Evolutionary conservation across 2,329 filamentous ascomycete species (phyloP).

Genomic region (Podosphaera xanthii): DNA sequence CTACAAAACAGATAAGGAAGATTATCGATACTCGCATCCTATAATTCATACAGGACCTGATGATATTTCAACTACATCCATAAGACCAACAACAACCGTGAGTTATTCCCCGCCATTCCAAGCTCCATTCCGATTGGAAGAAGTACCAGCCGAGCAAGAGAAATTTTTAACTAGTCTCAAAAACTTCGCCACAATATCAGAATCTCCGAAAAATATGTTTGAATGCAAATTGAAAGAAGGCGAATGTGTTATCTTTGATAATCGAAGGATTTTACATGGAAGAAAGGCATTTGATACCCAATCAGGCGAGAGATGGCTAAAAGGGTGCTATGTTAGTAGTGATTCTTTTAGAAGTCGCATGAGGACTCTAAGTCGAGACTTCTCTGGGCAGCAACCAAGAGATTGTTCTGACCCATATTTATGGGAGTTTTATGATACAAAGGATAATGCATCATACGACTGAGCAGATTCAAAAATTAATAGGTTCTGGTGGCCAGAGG

Average conservation of each 20-base stretch:
- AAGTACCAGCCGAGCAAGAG: constrained; percentile 3
- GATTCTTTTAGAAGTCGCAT: constrained; percentile 33
- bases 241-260: constrained; percentile 87
- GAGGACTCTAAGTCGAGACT: constrained; percentile 13
- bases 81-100: constrained; percentile 11
- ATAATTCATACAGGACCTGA: constrained; percentile 23
- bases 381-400: too few relatives aligned
- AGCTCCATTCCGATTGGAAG: constrained; percentile 16
- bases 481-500: too few relatives aligned
- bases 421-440: too few relatives aligned
- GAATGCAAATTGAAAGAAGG: constrained; percentile 55
- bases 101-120: constrained; percentile 73
- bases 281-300: constrained; percentile 47
- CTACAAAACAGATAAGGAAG: constrained; percentile 40
- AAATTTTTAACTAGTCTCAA: constrained; percentile 26
- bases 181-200: constrained; percentile 35
- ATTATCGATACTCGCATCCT: constrained; percentile 35
- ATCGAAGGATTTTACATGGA: constrained; percentile 66
- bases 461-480: too few relatives aligned
- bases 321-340: constrained; percentile 59
- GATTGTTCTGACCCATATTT: too few relatives aligned
- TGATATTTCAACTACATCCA: background rate
- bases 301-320: constrained; percentile 49
- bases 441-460: too few relatives aligned
- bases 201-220: constrained; percentile 34